phyloP scores from a whole-genome alignment of 768 basidiomycete genomes.

The Trametes villosa region DNA sequence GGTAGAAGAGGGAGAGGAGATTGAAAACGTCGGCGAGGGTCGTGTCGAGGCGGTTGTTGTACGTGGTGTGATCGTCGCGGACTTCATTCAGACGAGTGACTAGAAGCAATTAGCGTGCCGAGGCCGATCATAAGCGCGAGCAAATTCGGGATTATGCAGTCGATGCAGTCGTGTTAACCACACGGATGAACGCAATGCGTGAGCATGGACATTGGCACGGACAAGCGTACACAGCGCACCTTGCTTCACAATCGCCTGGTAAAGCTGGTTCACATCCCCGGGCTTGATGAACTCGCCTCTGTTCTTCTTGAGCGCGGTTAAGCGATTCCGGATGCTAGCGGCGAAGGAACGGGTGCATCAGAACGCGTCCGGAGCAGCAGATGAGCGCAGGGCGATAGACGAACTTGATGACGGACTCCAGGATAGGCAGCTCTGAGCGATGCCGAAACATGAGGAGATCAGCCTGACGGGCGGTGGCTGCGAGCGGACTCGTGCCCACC shows the following conservation, averaged over 20 bases:
- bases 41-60: slow-evolving; percentile 92
- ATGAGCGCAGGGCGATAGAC: slow-evolving; percentile 31
- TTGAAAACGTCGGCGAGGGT: slow-evolving; percentile 95
- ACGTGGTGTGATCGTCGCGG: slow-evolving; percentile 72
- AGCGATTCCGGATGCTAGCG: slow-evolving; percentile 86
- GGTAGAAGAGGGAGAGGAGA: slow-evolving; percentile 94
- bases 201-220: neutral
- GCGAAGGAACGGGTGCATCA: slow-evolving; percentile 21
- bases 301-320: slow-evolving; percentile 93
- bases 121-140: slow-evolving; percentile 15
- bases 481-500: slow-evolving; percentile 48
- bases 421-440: slow-evolving; percentile 82
- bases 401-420: slow-evolving; percentile 93
- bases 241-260: slow-evolving; percentile 93
- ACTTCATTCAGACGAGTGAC: slow-evolving; percentile 93
- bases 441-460: slow-evolving; percentile 26
- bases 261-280: slow-evolving; percentile 90
- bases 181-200: neutral
- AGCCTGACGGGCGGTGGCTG: slow-evolving; percentile 24
- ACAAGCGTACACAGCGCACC: no score
- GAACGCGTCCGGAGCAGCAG: slow-evolving; percentile 2
- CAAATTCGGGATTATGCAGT: neutral
- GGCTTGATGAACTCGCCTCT: slow-evolving; percentile 91
- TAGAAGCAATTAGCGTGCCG: slow-evolving; percentile 33
- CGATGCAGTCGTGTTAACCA: neutral